Percentiles rank a stretch among this genome's conserved stretches.
Conservation (phyloP, 2,329 filamentous ascomycete genomes). For the Zasmidium cellare region DNA sequence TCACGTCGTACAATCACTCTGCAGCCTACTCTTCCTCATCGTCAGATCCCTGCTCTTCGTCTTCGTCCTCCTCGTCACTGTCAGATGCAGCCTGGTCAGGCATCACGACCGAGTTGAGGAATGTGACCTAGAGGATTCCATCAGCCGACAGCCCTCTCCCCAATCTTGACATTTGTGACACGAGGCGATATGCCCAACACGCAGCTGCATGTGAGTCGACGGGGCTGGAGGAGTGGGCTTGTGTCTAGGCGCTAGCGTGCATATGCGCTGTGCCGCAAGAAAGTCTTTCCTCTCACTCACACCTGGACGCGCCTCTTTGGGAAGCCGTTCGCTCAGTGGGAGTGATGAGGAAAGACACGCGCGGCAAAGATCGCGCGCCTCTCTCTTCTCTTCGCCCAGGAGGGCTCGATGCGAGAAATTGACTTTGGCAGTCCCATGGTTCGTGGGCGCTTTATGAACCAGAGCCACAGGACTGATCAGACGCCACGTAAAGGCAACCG, state of each 20-base stretch:
- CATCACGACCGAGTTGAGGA: constrained; percentile 53
- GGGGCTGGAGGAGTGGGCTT: too few species aligned
- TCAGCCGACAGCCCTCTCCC: background rate
- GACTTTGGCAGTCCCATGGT: constrained; percentile 9
- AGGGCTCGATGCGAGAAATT: background rate
- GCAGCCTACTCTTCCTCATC: constrained; percentile 6
- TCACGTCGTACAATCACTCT: constrained; percentile 4
- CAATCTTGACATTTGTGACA: background rate
- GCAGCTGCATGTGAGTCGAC: too few species aligned
- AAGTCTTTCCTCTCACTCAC: too few species aligned
- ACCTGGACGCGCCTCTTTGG: too few species aligned
- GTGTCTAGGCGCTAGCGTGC: too few species aligned
- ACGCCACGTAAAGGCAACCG: background rate
- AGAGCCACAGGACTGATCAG: too few species aligned
- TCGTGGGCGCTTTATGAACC: background rate
- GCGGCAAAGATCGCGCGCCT: background rate
- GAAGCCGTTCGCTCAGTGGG: too few species aligned
- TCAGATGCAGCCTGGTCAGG: constrained; percentile 42
- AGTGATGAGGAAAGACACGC: too few species aligned
- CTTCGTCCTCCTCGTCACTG: constrained; percentile 25
- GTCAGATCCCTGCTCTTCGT: background rate
- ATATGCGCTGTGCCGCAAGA: too few species aligned
- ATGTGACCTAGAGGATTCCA: constrained; percentile 42
- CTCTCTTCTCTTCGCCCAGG: too few species aligned
- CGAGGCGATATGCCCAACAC: background rate